phyloP scores from a whole-genome alignment of 768 basidiomycete species.

The Astraeus odoratus region DNA sequence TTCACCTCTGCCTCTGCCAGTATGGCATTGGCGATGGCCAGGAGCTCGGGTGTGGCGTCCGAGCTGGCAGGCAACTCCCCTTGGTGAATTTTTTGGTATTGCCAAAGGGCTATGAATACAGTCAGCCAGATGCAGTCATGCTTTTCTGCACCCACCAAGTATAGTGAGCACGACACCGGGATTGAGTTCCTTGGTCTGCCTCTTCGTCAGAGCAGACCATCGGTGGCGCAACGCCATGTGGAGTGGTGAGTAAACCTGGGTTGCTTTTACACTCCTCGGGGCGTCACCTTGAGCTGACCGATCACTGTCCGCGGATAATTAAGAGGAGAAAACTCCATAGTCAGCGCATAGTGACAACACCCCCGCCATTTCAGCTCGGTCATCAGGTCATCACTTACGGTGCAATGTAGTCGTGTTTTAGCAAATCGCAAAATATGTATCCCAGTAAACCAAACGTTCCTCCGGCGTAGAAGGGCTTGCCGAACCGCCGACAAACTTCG shows the following conservation, averaged over 20 bases:
- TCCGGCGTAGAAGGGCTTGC: slow-evolving; percentile 86
- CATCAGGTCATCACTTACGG: slow-evolving; percentile 60
- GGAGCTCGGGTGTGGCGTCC: slow-evolving; percentile 47
- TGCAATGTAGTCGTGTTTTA: slow-evolving; percentile 78
- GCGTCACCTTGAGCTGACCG: slow-evolving; percentile 54
- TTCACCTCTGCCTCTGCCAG: slow-evolving; percentile 62
- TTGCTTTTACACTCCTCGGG: slow-evolving; percentile 53
- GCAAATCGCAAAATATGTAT: slow-evolving; percentile 91
- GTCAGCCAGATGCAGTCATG: neutral
- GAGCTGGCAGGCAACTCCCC: slow-evolving; percentile 50
- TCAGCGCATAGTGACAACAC: slow-evolving; percentile 9
- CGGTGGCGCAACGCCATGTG: slow-evolving; percentile 54
- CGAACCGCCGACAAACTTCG: slow-evolving; percentile 63
- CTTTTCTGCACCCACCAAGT: slow-evolving; percentile 44
- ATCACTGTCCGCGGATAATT: slow-evolving; percentile 40
- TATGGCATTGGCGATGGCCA: slow-evolving; percentile 55
- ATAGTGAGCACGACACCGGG: slow-evolving; percentile 66
- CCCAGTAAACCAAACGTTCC: slow-evolving; percentile 87
- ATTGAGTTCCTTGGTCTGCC: slow-evolving; percentile 79
- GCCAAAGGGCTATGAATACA: slow-evolving; percentile 66
- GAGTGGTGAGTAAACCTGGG: slow-evolving; percentile 60
- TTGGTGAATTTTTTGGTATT: slow-evolving; percentile 59
- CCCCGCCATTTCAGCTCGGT: too few species aligned
- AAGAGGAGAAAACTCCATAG: neutral
- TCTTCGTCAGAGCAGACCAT: slow-evolving; percentile 65